These are phyloP conservation scores for Logfia minima DNA, from an alignment of 129 eudicot species.

Conservation along the genomic window DNA sequence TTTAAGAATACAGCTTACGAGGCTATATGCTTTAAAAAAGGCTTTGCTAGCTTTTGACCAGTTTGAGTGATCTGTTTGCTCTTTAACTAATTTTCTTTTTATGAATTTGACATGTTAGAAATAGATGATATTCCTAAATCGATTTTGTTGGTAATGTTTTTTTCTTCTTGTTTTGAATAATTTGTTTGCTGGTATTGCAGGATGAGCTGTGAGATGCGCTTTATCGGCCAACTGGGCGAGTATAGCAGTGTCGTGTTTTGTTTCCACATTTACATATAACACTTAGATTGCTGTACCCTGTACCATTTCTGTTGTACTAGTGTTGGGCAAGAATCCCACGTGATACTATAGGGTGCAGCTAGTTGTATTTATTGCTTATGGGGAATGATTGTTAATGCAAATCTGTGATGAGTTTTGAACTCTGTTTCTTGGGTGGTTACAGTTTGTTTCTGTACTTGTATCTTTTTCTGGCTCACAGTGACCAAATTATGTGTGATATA, in stretches of 20 bases:
- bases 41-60: not conserved
- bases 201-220: constrained; percentile 52
- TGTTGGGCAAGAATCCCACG: not conserved
- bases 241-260: not conserved
- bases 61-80: not conserved
- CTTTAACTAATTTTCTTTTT: not conserved
- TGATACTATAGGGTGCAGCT: not conserved
- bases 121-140: not conserved
- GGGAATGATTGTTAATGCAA: not conserved
- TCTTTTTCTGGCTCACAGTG: not conserved
- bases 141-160: not conserved
- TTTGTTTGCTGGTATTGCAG: constrained; percentile 45
- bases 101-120: not conserved
- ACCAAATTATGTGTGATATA: not conserved
- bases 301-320: constrained; percentile 9
- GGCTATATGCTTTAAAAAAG: not conserved
- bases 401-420: not conserved
- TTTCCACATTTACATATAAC: constrained; percentile 25
- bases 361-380: not conserved
- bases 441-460: not conserved
- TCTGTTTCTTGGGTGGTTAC: not conserved
- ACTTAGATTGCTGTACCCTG: constrained; percentile 2
- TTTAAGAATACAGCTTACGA: not conserved
- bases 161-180: constrained; percentile 1
- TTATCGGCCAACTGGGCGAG: not conserved